These are phyloP conservation scores for Hypoxylon sp. DNA, from an alignment of 2,329 filamentous ascomycete genomes.

Conservation along the genomic window DNA sequence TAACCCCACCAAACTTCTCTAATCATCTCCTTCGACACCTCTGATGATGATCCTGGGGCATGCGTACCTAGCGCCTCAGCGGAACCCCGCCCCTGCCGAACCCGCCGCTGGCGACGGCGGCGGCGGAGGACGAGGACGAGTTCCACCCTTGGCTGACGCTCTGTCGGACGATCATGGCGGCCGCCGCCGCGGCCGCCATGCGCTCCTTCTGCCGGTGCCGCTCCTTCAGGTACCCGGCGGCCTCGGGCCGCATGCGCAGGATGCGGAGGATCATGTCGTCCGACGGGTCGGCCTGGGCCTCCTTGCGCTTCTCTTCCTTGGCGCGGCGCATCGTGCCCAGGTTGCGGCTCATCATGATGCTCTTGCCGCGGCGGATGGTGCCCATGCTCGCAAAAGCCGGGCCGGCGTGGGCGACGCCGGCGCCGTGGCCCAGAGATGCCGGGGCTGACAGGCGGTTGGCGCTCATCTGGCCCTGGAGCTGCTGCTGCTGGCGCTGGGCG, in stretches of 20 bases:
- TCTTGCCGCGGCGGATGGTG: conserved; percentile 75
- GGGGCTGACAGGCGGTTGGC: conserved; percentile 78
- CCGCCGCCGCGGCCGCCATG: conserved; percentile 87
- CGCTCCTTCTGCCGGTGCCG: conserved; percentile 93
- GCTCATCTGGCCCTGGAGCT: conserved; percentile 65
- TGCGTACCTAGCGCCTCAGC: conserved; percentile 54
- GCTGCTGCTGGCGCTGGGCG: conserved; percentile 78
- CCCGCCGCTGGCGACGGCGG: conserved; percentile 57
- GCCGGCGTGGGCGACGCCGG: conserved; percentile 55
- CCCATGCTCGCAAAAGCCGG: conserved; percentile 73
- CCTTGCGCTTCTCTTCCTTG: conserved; percentile 95
- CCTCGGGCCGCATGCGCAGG: conserved; percentile 93
- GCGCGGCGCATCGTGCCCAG: conserved; percentile 95
- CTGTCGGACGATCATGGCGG: conserved; percentile 93
- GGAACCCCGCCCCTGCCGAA: conserved; percentile 58
- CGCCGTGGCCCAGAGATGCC: conserved; percentile 10
- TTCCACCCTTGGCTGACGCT: conserved; percentile 75
- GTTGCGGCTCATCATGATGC: conserved; percentile 94
- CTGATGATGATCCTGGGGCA: conserved; percentile 1
- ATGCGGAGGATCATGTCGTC: conserved; percentile 99
- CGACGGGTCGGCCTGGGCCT: conserved; percentile 94
- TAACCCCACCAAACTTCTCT: conserved; percentile 38
- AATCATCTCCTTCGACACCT: conserved; percentile 24
- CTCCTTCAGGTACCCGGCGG: conserved; percentile 86
- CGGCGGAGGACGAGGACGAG: conserved; percentile 31